Conservation (phyloP, 2,329 filamentous ascomycete species). For the Cladosporium cucumerinum region DNA sequence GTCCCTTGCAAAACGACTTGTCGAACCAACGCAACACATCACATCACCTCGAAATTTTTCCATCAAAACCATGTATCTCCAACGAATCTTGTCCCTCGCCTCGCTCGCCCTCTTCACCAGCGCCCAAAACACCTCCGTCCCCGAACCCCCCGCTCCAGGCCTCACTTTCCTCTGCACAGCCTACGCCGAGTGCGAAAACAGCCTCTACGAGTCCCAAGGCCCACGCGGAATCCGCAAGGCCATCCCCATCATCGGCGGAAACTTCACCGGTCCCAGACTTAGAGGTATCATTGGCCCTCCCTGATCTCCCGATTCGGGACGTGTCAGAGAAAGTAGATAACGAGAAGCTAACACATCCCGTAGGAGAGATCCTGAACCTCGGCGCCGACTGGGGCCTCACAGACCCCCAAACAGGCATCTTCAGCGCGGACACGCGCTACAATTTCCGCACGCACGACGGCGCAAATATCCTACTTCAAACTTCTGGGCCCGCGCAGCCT, state of each 20-base stretch:
- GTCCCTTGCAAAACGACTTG: background rate
- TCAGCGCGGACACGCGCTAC: constrained; percentile 38
- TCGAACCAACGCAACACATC: background rate
- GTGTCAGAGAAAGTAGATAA: no score
- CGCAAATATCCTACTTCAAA: constrained; percentile 35
- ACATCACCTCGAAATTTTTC: background rate
- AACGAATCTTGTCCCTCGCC: constrained; percentile 12
- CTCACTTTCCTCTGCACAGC: constrained; percentile 33
- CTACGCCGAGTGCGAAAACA: constrained; percentile 26
- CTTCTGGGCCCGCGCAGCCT: constrained; percentile 30
- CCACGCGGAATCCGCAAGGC: constrained; percentile 29
- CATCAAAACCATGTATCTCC: background rate
- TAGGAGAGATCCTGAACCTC: constrained; percentile 33
- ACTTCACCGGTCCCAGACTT: constrained; percentile 31
- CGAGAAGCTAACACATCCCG: background rate
- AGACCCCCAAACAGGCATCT: constrained; percentile 29
- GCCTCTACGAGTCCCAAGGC: constrained; percentile 27
- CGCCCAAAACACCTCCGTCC: constrained; percentile 9
- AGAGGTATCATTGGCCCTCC: background rate
- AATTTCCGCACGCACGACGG: constrained; percentile 38
- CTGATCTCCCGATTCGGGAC: no score
- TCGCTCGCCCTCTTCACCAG: constrained; percentile 12
- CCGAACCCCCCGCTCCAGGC: constrained; percentile 21
- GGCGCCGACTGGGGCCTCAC: constrained; percentile 40
- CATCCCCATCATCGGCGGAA: constrained; percentile 33